Conservation (phyloP, 1,284 basidiomycete genomes). For the Porogramme epimiltina region DNA sequence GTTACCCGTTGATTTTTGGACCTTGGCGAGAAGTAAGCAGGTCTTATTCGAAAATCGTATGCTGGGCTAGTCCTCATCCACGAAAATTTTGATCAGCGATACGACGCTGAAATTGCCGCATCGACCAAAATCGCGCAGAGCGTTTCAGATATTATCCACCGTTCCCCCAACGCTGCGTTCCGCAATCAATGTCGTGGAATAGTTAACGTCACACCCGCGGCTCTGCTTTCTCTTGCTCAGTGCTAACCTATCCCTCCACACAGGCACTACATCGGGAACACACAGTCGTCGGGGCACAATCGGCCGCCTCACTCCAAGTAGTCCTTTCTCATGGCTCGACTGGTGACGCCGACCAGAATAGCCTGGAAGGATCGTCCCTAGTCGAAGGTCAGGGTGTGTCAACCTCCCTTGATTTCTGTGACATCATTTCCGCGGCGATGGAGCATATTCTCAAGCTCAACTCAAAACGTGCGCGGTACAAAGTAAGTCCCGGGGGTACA, state of each 20-base stretch:
- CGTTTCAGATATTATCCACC: conserved; percentile 49
- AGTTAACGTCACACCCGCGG: conserved; percentile 46
- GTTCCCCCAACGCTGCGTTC: conserved; percentile 53
- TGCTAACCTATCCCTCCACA: not conserved
- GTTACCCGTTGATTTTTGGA: conserved; percentile 77
- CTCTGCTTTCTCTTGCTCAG: not conserved
- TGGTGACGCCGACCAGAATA: no score
- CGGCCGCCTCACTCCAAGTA: not conserved
- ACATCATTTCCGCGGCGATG: conserved; percentile 44
- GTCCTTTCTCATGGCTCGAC: not conserved
- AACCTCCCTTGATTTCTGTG: conserved; percentile 27
- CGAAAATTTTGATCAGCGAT: conserved; percentile 44
- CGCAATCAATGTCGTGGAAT: conserved; percentile 42
- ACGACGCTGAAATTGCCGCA: conserved; percentile 51
- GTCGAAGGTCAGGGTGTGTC: conserved; percentile 19
- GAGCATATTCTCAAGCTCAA: conserved; percentile 48
- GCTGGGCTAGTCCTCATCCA: not conserved
- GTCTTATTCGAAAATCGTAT: not conserved
- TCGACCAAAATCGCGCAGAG: conserved; percentile 54
- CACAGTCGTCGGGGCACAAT: not conserved
- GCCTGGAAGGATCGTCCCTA: no score
- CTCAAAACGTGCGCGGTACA: conserved; percentile 49
- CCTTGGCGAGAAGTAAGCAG: conserved; percentile 56
- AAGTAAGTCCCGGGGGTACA: conserved; percentile 37
- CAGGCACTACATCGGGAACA: conserved; percentile 6